These are phyloP conservation scores for Fusarium veterinarium DNA, from an alignment of 2,329 filamentous ascomycete genomes.

Conservation along the genomic window DNA sequence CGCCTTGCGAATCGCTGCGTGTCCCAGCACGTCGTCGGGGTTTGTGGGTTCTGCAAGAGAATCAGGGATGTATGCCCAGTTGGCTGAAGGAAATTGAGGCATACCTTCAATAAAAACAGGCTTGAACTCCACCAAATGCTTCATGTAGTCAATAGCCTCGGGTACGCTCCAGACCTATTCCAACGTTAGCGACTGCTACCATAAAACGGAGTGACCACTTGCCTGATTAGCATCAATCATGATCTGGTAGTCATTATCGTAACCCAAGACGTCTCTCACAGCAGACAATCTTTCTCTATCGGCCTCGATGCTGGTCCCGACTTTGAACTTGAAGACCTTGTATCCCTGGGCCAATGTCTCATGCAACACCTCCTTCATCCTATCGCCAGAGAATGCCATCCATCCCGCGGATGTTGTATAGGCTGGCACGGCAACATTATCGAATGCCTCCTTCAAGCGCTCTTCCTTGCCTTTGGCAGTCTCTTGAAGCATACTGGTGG, in stretches of 20 bases:
- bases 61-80: not conserved
- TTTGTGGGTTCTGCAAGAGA: not conserved
- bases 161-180: not conserved
- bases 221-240: not conserved
- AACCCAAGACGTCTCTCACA: not conserved
- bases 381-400: not conserved
- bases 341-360: not conserved
- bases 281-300: not conserved
- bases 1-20: not conserved
- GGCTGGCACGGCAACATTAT: not conserved
- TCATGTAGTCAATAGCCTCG: not conserved
- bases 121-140: not conserved
- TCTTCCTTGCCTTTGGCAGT: not conserved
- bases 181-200: accelerated
- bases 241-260: not conserved
- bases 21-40: not conserved
- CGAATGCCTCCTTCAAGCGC: not conserved
- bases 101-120: not conserved
- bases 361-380: not conserved
- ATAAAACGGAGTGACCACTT: accelerated
- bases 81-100: no score
- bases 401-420: not conserved
- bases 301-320: not conserved
- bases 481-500: not conserved
- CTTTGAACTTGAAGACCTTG: not conserved